Conservation (phyloP, 805 yeast genomes). For the Suhomyces kilbournensis region DNA sequence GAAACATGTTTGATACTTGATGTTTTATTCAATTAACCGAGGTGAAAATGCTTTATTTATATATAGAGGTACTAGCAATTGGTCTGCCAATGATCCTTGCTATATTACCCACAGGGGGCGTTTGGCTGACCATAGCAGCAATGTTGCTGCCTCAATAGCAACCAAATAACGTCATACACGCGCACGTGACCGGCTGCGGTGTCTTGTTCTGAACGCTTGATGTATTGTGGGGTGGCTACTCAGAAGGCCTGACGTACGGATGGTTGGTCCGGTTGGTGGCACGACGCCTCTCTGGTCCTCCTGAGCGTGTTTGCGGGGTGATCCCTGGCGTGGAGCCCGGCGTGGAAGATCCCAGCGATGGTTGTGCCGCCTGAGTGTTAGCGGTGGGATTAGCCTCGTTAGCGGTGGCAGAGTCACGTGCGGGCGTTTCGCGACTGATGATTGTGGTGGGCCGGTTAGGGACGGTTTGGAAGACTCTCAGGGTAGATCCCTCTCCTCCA, state of each 20-base stretch:
- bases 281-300: conserved; percentile 11
- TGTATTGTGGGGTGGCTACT: neutral
- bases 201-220: neutral
- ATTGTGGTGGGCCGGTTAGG: conserved; percentile 5
- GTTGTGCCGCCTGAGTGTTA: neutral
- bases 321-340: neutral
- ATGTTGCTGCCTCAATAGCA: neutral
- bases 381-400: neutral
- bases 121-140: conserved; percentile 2
- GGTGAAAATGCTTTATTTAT: neutral
- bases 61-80: neutral
- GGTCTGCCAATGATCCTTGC: neutral
- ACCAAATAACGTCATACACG: neutral
- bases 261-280: conserved; percentile 4
- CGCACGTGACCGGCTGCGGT: neutral
- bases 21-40: neutral
- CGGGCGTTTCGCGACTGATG: neutral
- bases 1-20: conserved; percentile 7
- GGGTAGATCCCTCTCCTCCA: neutral
- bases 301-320: conserved; percentile 2
- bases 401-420: neutral
- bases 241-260: conserved; percentile 8
- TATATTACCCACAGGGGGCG: neutral
- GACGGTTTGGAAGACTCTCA: neutral
- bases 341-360: neutral